Evolutionary conservation across 805 yeast species (phyloP), one percentile per base, ranked within the genome.

Genomic region (Teunomyces stri): DNA sequence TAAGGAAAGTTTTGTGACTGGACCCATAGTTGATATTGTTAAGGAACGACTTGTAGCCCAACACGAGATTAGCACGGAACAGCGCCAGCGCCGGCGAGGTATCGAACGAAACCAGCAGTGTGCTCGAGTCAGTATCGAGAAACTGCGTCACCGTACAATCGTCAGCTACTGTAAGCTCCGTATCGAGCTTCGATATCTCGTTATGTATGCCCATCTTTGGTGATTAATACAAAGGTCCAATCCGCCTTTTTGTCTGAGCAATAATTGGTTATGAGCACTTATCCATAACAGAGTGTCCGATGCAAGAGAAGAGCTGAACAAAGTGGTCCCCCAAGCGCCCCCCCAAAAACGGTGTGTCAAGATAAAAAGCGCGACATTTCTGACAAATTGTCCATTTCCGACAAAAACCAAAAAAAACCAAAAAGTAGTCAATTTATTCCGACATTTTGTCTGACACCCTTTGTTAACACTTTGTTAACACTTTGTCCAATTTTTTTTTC

Each of bases 1-100:
- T 43, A 43, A 61, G 50, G 45, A 50, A 61, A 30, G 51, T 51
- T 16, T 44, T 44, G 37, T 64, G 63, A 40, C 59, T 56, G 27
- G 51, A 37, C 15, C 53, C 55, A 47, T 59, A 62, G 51, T 60
- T 58, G 36, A 66, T 53, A 46, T 60, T 58, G 43, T 51, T 60
- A 20, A 62, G 55, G 40, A 60, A 66, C 45, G 67, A 64, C 44
- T 53, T 51, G 39, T 54, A 54, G 29, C 59, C 52, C 15, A 43
- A 42, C 15, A 46, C 44, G 33, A 52, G 53, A 28, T 47, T 45
- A 12, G 41, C 37, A 2, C 50, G 38, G 28, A 44, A 52, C 30
- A 44, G 43, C 25, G 25, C 22, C 30, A 18, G 43, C 16, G 25
- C 36, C 13, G 41, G 20, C 44, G 42, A 25, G 12, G 31, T 39